Evolutionary conservation across 2,329 filamentous ascomycete species (phyloP), one percentile per base, ranked within the genome.

Genomic region (Colletotrichum godetiae): DNA sequence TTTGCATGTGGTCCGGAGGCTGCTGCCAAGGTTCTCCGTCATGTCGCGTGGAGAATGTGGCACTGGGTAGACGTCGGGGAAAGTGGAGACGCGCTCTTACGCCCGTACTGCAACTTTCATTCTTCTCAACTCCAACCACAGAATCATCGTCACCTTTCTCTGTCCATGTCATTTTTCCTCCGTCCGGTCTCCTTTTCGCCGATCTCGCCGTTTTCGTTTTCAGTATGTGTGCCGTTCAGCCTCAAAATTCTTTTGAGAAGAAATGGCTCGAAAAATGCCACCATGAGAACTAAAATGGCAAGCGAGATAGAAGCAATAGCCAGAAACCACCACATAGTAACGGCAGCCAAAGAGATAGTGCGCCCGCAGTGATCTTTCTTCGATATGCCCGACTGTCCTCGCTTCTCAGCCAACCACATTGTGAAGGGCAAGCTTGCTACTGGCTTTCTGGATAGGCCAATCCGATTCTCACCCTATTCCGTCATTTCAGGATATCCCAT

Each of bases 1-100:
- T 49, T 67, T 52, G 64, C 64, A 67, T 35, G 64, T 60, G 55
- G 53, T 22, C 3, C 10, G 24, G 42, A 58, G 67, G 19, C 29
- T 53, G 49, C 33, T 24, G 24, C 63, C 56, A 57, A 35, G 60
- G 33, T 68, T 42, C 27, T 42, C 52, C 37, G 55, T 55, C 52
- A 15, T 37, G 35, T 19, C 31, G 6, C 46, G 19, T 6, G 10
- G 31, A 37, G 29, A 31, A 19, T 24, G 24, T 55, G 46, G 46
- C 29, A 33, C 61, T 35, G 46, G n/a, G 19, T 19, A 7, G 15
- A 31, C 29, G 31, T 13, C 5, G 29, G n/a, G 15, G 46, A 67
- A 67, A 67, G 64, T 67, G 64, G 64, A 12, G 37, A 15, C 24
- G 13, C 11, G 2, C 24, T 59, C 49, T 58, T 58, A 49, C 63